phyloP scores from a whole-genome alignment of 2,329 filamentous ascomycete species.

The Drechslerella coelobrocha region DNA sequence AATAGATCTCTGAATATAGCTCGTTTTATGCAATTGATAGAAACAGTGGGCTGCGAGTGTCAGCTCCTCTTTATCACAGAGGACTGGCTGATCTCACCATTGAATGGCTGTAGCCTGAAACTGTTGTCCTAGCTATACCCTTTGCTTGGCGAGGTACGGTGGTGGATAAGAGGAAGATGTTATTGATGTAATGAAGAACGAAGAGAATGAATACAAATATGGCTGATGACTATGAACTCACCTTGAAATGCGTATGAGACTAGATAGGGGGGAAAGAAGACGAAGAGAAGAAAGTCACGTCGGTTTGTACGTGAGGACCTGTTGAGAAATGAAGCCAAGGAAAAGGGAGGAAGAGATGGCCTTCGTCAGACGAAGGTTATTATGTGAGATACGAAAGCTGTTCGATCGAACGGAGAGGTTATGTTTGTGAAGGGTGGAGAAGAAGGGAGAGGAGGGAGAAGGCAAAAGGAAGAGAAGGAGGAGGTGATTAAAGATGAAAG shows the following conservation, averaged over 20 bases:
- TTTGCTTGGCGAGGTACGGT: no score
- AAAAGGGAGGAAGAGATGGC: background rate
- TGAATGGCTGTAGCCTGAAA: no score
- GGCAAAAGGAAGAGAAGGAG: slow-evolving; percentile 6
- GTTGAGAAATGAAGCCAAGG: slow-evolving; percentile 12
- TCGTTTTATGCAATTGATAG: no score
- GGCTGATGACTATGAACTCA: slow-evolving; percentile 23
- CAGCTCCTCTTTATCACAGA: no score
- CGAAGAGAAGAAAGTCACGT: slow-evolving; percentile 33
- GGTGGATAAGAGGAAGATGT: slow-evolving; percentile 19
- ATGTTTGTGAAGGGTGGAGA: slow-evolving; percentile 1
- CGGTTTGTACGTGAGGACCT: slow-evolving; percentile 33
- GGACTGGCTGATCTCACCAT: no score
- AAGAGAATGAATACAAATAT: slow-evolving; percentile 10
- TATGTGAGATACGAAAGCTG: background rate
- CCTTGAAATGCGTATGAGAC: background rate
- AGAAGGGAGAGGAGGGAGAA: background rate
- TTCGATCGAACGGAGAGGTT: background rate
- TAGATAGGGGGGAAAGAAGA: background rate
- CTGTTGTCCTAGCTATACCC: no score
- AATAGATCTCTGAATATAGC: no score
- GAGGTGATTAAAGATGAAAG: background rate
- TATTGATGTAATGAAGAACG: background rate
- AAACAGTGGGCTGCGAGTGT: no score
- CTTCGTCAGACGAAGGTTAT: background rate